Evolutionary conservation across 2,329 filamentous ascomycete species (phyloP), one percentile per base, ranked within the genome.

Genomic region (Geosmithia putterillii): DNA sequence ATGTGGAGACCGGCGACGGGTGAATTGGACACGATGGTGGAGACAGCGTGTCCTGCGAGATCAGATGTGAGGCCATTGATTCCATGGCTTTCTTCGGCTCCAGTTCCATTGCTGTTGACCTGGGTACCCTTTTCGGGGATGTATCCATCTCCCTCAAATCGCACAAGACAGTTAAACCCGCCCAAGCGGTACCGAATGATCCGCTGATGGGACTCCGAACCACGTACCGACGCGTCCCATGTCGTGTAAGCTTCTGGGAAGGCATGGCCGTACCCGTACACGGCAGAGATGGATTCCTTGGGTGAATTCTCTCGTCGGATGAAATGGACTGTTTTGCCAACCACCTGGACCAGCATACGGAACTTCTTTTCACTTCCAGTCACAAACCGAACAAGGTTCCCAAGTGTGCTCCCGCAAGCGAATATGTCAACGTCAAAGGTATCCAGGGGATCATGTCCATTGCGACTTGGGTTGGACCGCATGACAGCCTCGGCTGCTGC

Each of bases 171-270:
- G 14, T 42, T 19, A 4, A 46, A 9, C 1, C 63, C 71, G 0
- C 64, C 76, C 49, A 86, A 75, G 0, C 59, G 46, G 47, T 84
- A 85, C 3, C 60, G 57, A 1, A 85, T 51, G 7, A 85, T 52
- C 2, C 80, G 66, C 52, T 86, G 79, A 47, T 86, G 77, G 0
- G 75, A 76, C 2, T 58, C 60, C 0, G 79, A 84, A 0, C 66
- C 64, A 39, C 64, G 66, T 0, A 77, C 70, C 1, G 66, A 66
- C 0, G 50, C 10, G 9, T 73, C 70, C 79, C 80, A 85, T 0
- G 66, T 74, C 0, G 82, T 86, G 51, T 83, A 79, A 1, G 66
- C 65, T 40, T 83, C 76, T 0, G 76, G 77, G 48, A 86, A 86
- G 0, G 74, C 69, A 50, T 85, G 79, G 0, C 81, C 80, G 50